Percentiles rank a stretch among this genome's conserved stretches.
Evolutionary conservation across 2,329 filamentous ascomycete species (phyloP).

Genomic region (Cryphonectria nitschkei): DNA sequence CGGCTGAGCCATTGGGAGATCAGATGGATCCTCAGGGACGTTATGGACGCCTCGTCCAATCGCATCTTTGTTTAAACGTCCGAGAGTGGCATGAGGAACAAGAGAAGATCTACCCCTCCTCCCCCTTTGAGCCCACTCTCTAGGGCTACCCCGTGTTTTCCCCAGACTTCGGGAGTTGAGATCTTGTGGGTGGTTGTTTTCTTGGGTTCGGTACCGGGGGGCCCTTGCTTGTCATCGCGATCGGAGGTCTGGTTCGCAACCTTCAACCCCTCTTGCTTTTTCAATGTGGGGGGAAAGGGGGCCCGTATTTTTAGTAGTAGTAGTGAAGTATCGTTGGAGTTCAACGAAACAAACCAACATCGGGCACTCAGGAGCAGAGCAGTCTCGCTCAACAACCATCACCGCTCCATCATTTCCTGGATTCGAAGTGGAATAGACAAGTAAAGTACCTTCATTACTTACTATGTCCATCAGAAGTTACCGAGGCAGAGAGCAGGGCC

Average conservation of each 20-base stretch:
- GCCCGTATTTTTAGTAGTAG: too few relatives aligned
- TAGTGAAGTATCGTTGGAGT: not conserved
- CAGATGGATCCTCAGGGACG: not conserved
- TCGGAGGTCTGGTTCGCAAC: not conserved
- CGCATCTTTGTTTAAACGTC: not conserved
- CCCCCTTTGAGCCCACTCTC: not conserved
- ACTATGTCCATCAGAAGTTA: not conserved
- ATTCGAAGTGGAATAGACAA: not conserved
- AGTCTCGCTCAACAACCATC: not conserved
- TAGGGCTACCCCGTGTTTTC: not conserved
- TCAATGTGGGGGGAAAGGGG: too few relatives aligned
- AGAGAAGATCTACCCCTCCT: not conserved
- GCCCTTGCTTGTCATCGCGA: not conserved
- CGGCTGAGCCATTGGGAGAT: not conserved
- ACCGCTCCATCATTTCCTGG: not conserved
- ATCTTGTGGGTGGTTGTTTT: not conserved
- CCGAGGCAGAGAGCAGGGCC: not conserved
- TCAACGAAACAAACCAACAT: not conserved
- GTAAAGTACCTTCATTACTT: too few relatives aligned
- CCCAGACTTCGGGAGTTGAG: not conserved
- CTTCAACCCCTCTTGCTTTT: not conserved
- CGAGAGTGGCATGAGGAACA: not conserved
- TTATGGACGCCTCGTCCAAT: not conserved
- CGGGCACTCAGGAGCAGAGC: not conserved
- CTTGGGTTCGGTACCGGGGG: too few relatives aligned